Base-by-base conservation (phyloP, 169 alveolate species). In the Plasmodium fragile region DNA sequence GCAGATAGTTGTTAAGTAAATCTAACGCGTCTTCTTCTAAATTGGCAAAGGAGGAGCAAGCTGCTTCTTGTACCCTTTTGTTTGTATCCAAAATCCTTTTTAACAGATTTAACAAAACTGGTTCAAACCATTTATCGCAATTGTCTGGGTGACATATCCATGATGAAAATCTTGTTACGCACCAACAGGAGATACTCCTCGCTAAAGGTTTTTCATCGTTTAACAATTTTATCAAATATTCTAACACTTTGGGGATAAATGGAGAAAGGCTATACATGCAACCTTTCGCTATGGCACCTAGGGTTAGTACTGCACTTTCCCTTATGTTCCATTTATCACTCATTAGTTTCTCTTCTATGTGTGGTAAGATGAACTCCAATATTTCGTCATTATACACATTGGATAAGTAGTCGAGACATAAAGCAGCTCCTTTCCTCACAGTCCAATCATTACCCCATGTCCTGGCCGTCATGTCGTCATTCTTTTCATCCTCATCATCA, bases 21-120 rank as follows among this genome's bases (percentile, higher is more conserved):
- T 87, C 93, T 13, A 95, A 77, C 30, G 98, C 96, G 11, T 93
- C 97, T 72, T 98, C 99, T 30, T 97, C 98, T 59, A 98, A 92
- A 34, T 98, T 94, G 16, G 99, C 98, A 75, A 97, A 95, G 53
- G 99, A 98, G 39, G 98, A 96, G 94, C 99, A 98, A 1, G 99
- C 99, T 0, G 99, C 98, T 94, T 98, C 99, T 92, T 98, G 99
- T 30, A 98, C 99, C n/a, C 98, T 89, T 82, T 98, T 98, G 95
- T 97, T 98, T 41, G 97, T 94, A 87, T 98, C 99, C 43, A 97
- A 83, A 87, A 98, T 96, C 16, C 98, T 92, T 69, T 92, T 75
- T 71, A 97, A 83, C 36, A 98, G 92, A 30, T 95, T 94, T 43
- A 55, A 65, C 55, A 95, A 70, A 28, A 93, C 96, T 16, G 94